A percentile compares a stretch with the other conserved stretches of the same genome.
Evolutionary conservation across 1,284 basidiomycete genomes (phyloP).

Genomic region (Baeospora myosura): DNA sequence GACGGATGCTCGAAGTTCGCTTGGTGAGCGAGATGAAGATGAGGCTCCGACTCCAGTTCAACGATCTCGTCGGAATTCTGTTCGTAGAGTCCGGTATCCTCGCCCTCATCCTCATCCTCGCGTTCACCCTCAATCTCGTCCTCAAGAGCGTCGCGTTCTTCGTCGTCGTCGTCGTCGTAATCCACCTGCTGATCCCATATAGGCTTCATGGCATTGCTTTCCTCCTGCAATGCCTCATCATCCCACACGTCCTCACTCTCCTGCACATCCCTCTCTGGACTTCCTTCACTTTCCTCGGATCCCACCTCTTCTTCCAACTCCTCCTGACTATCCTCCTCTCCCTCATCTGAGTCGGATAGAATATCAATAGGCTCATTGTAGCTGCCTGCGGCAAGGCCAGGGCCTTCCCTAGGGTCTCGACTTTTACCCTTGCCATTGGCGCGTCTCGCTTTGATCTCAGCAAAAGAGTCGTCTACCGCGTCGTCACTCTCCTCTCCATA

Average conservation of each 20-base stretch:
- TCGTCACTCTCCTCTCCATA: slow-evolving; percentile 15
- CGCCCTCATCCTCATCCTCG: slow-evolving; percentile 10
- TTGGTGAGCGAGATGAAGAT: not conserved
- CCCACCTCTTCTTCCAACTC: slow-evolving; percentile 11
- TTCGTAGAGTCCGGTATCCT: slow-evolving; percentile 1
- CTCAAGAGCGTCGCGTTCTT: slow-evolving; percentile 12
- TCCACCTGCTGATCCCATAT: slow-evolving; percentile 14
- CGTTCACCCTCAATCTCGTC: slow-evolving; percentile 20
- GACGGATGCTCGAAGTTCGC: not conserved
- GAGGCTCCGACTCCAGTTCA: not conserved
- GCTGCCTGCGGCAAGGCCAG: slow-evolving; percentile 36
- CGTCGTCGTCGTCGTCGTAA: slow-evolving; percentile 14
- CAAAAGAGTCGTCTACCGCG: slow-evolving; percentile 45
- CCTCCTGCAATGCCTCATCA: slow-evolving; percentile 16
- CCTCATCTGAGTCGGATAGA: slow-evolving; percentile 11
- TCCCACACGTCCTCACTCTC: slow-evolving; percentile 16
- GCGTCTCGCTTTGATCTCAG: slow-evolving; percentile 39
- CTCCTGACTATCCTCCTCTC: slow-evolving; percentile 13
- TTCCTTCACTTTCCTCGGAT: slow-evolving; percentile 15
- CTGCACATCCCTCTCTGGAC: slow-evolving; percentile 16
- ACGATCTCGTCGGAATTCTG: not conserved
- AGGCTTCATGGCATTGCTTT: slow-evolving; percentile 8
- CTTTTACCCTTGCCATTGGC: slow-evolving; percentile 48
- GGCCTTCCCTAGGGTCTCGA: slow-evolving; percentile 50
- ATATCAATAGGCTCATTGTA: slow-evolving; percentile 42